A percentile compares a stretch with the other conserved stretches of the same genome.
Conservation (phyloP, 2,329 filamentous ascomycete species). For the Xenoacremonium recifei region DNA sequence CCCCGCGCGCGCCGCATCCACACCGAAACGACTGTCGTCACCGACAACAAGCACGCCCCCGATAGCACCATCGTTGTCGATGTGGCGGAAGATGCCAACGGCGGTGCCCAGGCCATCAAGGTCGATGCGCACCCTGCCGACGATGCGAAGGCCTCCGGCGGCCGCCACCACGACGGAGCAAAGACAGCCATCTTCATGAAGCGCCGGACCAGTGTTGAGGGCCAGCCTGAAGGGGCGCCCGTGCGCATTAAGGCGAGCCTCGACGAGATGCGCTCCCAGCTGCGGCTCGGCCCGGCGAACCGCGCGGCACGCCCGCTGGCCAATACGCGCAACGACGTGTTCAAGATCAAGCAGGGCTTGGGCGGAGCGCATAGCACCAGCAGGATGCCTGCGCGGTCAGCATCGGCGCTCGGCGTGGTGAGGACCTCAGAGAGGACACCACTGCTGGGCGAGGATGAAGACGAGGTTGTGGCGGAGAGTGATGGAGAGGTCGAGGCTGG, state of each 20-base stretch:
- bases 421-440: slow-evolving; percentile 29
- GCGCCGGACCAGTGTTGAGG: slow-evolving; percentile 56
- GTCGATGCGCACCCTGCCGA: slow-evolving; percentile 41
- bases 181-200: slow-evolving; percentile 59
- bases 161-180: slow-evolving; percentile 43
- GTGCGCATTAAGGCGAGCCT: slow-evolving; percentile 60
- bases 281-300: slow-evolving; percentile 67
- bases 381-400: slow-evolving; percentile 19
- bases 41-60: slow-evolving; percentile 16
- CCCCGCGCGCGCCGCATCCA: slow-evolving; percentile 66
- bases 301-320: slow-evolving; percentile 60
- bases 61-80: slow-evolving; percentile 32
- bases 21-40: slow-evolving; percentile 30
- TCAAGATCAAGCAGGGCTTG: slow-evolving; percentile 62
- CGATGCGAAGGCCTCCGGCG: no score
- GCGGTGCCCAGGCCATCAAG: slow-evolving; percentile 19
- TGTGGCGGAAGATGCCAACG: slow-evolving; percentile 43
- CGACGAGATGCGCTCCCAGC: slow-evolving; percentile 61
- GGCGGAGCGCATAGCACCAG: slow-evolving; percentile 12
- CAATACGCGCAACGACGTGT: slow-evolving; percentile 59
- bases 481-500: slow-evolving; percentile 9
- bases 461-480: slow-evolving; percentile 15
- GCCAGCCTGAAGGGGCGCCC: slow-evolving; percentile 43
- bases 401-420: slow-evolving; percentile 19
- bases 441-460: slow-evolving; percentile 23